Conservation (phyloP, 2,329 filamentous ascomycete genomes). For the Neobulgaria alba region DNA sequence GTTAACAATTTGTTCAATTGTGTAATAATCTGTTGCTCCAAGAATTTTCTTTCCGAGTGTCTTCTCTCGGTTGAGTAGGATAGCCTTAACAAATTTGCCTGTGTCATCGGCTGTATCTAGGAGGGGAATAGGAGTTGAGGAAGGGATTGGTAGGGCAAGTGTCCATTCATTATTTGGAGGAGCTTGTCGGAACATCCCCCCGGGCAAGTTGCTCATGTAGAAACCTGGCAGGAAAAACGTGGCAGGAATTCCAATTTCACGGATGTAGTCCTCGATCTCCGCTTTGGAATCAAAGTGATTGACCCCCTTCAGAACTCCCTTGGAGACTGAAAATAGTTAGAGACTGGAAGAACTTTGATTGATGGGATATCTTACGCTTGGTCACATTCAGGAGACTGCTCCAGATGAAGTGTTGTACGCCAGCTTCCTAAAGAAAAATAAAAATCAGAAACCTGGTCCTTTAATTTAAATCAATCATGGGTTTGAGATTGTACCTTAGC, state of each 20-base stretch:
- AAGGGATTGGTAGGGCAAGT: slow-evolving; percentile 22
- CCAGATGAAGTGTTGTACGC: slow-evolving; percentile 39
- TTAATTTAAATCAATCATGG: slow-evolving; percentile 5
- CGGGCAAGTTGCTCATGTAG: slow-evolving; percentile 43
- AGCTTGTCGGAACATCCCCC: slow-evolving; percentile 18
- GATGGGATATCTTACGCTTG: slow-evolving; percentile 29
- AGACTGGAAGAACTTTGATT: no score
- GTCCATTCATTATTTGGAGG: slow-evolving; percentile 26
- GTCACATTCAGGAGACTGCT: slow-evolving; percentile 35
- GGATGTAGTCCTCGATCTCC: slow-evolving; percentile 30
- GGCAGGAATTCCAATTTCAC: slow-evolving; percentile 33
- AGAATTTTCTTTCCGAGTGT: slow-evolving; percentile 36
- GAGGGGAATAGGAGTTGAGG: slow-evolving; percentile 28
- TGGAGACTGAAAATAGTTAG: slow-evolving; percentile 31
- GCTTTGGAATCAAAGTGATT: slow-evolving; percentile 33
- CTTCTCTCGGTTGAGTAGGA: slow-evolving; percentile 28
- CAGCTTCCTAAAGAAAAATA: slow-evolving; percentile 31
- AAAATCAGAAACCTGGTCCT: no score
- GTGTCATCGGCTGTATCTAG: slow-evolving; percentile 29
- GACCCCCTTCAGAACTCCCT: slow-evolving; percentile 34
- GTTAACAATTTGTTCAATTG: slow-evolving; percentile 32
- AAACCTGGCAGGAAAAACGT: slow-evolving; percentile 41
- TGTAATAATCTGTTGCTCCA: slow-evolving; percentile 36
- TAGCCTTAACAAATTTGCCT: slow-evolving; percentile 29
- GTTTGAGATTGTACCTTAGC: slow-evolving; percentile 29